Conservation (phyloP, 495 filamentous ascomycete genomes). For the Aspergillus taichungensis region DNA sequence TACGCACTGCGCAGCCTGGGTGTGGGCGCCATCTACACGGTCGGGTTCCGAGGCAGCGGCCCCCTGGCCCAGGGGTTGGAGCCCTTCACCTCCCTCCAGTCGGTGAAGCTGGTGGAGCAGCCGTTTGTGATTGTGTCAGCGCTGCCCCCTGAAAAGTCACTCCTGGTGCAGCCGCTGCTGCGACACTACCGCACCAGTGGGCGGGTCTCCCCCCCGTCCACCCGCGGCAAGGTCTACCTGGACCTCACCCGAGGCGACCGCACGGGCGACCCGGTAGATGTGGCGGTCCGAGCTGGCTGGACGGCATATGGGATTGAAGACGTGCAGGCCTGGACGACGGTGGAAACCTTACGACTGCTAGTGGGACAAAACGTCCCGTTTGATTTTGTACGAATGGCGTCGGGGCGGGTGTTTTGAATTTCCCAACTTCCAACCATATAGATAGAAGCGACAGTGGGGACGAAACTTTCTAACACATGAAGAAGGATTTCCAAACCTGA, state of each 20-base stretch:
- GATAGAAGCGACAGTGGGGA: background rate
- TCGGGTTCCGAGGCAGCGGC: constrained; percentile 65
- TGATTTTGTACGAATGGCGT: constrained; percentile 74
- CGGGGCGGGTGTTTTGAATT: constrained; percentile 58
- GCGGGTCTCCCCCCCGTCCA: constrained; percentile 38
- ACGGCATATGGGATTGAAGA: constrained; percentile 71
- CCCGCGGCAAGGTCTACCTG: constrained; percentile 65
- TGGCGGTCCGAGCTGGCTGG: constrained; percentile 64
- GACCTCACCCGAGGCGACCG: constrained; percentile 64
- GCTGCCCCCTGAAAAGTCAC: constrained; percentile 65
- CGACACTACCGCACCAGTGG: constrained; percentile 48
- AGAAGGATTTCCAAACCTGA: too few species aligned
- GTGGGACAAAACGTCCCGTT: constrained; percentile 81
- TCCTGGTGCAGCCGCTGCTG: constrained; percentile 69
- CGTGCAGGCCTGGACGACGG: constrained; percentile 72
- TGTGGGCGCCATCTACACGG: constrained; percentile 71
- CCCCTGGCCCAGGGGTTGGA: constrained; percentile 56
- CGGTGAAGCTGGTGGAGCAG: constrained; percentile 61
- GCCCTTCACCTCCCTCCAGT: constrained; percentile 72
- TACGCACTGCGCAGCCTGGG: constrained; percentile 69
- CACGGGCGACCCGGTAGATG: constrained; percentile 56
- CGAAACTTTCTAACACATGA: too few species aligned
- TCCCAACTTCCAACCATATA: constrained; percentile 15
- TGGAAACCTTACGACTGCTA: constrained; percentile 65
- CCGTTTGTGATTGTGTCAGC: constrained; percentile 77